These are phyloP conservation scores for Thalassiosira profunda DNA, from an alignment of 108 stramenopile species.

Conservation along the genomic window DNA sequence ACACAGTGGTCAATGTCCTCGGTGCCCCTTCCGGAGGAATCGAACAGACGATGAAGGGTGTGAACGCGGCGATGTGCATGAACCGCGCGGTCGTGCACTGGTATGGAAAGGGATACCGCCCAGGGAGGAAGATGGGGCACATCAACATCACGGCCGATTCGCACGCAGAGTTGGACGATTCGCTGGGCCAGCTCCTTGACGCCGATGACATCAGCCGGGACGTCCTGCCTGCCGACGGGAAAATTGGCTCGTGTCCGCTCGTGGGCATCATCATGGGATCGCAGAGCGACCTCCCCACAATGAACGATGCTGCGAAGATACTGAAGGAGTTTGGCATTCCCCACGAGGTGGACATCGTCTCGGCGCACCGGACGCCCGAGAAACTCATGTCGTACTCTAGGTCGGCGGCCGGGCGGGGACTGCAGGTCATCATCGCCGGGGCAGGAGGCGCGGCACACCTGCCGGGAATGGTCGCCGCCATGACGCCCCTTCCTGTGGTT, in stretches of 20 bases:
- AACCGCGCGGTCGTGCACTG: constrained; percentile 94
- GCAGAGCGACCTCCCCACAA: constrained; percentile 97
- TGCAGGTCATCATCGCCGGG: constrained; percentile 96
- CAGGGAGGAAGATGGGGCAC: constrained; percentile 98
- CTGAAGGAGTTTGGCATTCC: constrained; percentile 90
- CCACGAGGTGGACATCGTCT: constrained; percentile 98
- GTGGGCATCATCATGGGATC: constrained; percentile 99
- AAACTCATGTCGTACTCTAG: constrained; percentile 93
- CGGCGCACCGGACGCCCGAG: constrained; percentile 98
- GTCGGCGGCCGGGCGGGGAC: constrained; percentile 85
- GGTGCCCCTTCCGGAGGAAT: constrained; percentile 77
- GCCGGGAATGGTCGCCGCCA: constrained; percentile 98
- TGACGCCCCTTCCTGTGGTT: constrained; percentile 97
- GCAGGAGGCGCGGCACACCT: constrained; percentile 99
- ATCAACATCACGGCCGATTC: constrained; percentile 94
- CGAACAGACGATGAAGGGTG: constrained; percentile 77
- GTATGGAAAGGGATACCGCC: constrained; percentile 96
- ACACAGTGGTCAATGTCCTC: constrained; percentile 86
- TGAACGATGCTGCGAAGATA: constrained; percentile 93
- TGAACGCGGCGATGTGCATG: constrained; percentile 87
- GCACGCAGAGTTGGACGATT: constrained; percentile 69
- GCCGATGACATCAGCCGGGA: constrained; percentile 71
- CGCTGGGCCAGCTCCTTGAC: constrained; percentile 56
- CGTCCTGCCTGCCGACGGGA: constrained; percentile 58
- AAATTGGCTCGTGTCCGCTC: constrained; percentile 60